Conservation (phyloP, 129 eudicot genomes). For the Chrysanthemum lavandulifolium region DNA sequence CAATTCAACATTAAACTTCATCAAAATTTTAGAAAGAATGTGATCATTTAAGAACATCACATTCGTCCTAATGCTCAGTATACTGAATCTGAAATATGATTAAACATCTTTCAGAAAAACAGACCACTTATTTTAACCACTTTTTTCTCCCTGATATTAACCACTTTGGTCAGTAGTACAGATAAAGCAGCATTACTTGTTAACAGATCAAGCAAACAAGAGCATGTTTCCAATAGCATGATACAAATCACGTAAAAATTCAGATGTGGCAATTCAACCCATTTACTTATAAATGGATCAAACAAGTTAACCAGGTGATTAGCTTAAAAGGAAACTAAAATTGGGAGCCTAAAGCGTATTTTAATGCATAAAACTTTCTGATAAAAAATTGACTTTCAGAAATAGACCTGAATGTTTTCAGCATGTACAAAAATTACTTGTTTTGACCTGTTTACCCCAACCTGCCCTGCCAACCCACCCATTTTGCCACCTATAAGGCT, state of each 20-base stretch:
- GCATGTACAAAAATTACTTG: not conserved
- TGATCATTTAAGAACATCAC: not conserved
- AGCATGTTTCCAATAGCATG: not conserved
- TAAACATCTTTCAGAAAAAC: too few relatives aligned
- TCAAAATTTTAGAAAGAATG: not conserved
- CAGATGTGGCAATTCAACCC: not conserved
- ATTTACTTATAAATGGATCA: not conserved
- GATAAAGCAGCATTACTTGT: not conserved
- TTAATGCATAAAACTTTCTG: not conserved
- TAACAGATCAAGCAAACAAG: constrained; percentile 16
- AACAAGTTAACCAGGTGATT: not conserved
- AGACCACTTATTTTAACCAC: too few relatives aligned
- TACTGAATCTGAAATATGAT: not conserved
- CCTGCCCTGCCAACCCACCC: not conserved
- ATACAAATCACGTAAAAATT: not conserved
- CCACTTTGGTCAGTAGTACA: not conserved
- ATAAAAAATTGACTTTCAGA: too few relatives aligned
- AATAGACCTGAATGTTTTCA: not conserved
- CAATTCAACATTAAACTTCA: not conserved
- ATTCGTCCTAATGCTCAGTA: not conserved
- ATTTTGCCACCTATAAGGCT: not conserved
- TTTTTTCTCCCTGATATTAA: too few relatives aligned
- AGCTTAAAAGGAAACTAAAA: not conserved
- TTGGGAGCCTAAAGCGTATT: not conserved
- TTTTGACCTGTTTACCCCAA: not conserved